phyloP scores from a whole-genome alignment of 169 alveolate species.

The Cryptosporidium viatorum region DNA sequence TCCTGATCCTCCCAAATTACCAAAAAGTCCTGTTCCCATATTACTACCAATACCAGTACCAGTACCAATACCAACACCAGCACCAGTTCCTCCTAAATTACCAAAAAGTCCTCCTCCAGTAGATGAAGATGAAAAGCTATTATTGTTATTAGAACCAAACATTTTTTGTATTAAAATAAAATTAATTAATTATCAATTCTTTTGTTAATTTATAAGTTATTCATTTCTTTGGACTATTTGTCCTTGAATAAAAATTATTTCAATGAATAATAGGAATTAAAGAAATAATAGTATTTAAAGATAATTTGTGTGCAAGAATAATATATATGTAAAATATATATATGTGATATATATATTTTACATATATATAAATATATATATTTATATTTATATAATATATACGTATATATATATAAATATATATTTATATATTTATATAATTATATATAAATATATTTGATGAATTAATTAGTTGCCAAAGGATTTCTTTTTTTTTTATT shows the following conservation, averaged over 20 bases:
- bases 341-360: too few relatives aligned
- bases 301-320: too few relatives aligned
- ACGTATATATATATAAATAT: too few relatives aligned
- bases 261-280: too few relatives aligned
- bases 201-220: background rate
- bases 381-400: too few relatives aligned
- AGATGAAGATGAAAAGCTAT: background rate
- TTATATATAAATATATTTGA: too few relatives aligned
- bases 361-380: too few relatives aligned
- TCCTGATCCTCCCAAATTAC: background rate
- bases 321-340: too few relatives aligned
- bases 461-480: too few relatives aligned
- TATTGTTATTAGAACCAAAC: background rate
- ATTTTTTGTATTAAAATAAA: background rate
- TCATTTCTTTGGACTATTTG: background rate
- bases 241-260: background rate
- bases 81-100: background rate
- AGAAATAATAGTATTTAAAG: too few relatives aligned
- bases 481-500: too few relatives aligned
- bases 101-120: conserved; percentile 16
- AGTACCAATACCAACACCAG: background rate
- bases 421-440: too few relatives aligned
- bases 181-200: background rate
- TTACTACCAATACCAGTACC: background rate
- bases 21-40: conserved; percentile 10